Base-by-base conservation (phyloP, 2,329 filamentous ascomycete species). In the Talaromyces sp. region DNA sequence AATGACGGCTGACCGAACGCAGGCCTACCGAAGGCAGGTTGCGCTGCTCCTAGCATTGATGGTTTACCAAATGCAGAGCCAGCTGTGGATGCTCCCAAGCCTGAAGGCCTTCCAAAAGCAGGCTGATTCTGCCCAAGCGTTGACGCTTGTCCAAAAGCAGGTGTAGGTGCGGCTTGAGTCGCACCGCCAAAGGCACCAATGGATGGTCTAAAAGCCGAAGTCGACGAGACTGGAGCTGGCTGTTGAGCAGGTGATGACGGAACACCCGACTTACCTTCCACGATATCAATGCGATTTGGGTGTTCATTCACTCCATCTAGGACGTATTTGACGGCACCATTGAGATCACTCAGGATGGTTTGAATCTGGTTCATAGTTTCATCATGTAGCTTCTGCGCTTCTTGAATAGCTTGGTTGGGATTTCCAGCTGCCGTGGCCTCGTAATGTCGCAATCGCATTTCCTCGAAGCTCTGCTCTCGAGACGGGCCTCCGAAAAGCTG, bases 391-490 rank as follows among this genome's bases (percentile, higher is more conserved):
- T 80, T 80, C 73, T 79, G 75, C 16, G 81, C 81, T 73, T 82
- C 81, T 71, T 82, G 78, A 22, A 87, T 79, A 33, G 84, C 85
- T 68, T 79, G 76, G 63, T 84, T 76, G 60, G 82, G 77, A 64
- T 88, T 90, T 1, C 90, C 90, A 8, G 84, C 73, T 9, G 86
- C 84, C 47, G 83, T 80, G 1, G 86, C 86, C 61, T 88, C 81
- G 73, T 94, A 93, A 73, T 92, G 89, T 24, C 82, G 79, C 33
- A 93, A 74, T 59, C 93, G 86, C 74, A 96, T 85, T 78, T 98
- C 94, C 76, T 98, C 94, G 47, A 90, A 90, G 72, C 92, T 96
- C 75, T 93, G 90, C 76, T 98, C 94, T 19, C 93, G 85, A 6
- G 86, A 83, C 52, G 83, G 84, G 1, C 92, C 93, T 61, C 92